These are phyloP conservation scores for Pichiaceae sp. DNA, from an alignment of 1,139 yeast species.

Conservation along the genomic window DNA sequence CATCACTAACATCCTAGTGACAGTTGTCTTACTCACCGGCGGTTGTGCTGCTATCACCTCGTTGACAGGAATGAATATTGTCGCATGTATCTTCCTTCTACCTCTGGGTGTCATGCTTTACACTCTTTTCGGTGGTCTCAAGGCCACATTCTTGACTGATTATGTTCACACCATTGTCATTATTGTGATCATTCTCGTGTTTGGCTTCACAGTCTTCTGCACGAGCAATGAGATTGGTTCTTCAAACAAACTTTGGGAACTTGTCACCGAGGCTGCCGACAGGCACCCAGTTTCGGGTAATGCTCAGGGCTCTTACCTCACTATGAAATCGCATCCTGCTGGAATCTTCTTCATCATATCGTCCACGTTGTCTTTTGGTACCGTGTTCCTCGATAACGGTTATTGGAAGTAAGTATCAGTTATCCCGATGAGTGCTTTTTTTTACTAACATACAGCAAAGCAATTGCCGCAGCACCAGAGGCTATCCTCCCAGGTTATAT, in stretches of 20 bases:
- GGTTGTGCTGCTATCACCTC: slow-evolving; percentile 31
- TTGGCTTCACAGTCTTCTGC: slow-evolving; percentile 20
- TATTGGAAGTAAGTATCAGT: slow-evolving; percentile 90
- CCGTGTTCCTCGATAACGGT: slow-evolving; percentile 71
- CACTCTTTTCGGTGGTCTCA: slow-evolving; percentile 35
- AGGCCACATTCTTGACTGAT: slow-evolving; percentile 32
- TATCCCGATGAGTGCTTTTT: too few relatives aligned
- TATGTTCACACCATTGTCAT: slow-evolving; percentile 22
- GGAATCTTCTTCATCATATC: slow-evolving; percentile 33
- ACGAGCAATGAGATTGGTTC: slow-evolving; percentile 33
- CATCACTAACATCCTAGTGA: slow-evolving; percentile 9
- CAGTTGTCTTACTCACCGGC: slow-evolving; percentile 30
- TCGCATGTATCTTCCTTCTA: slow-evolving; percentile 31
- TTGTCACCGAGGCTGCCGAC: slow-evolving; percentile 26
- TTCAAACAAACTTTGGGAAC: slow-evolving; percentile 35
- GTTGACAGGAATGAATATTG: slow-evolving; percentile 32
- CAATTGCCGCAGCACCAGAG: slow-evolving; percentile 78
- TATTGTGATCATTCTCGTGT: slow-evolving; percentile 8
- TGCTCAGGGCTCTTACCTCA: slow-evolving; percentile 76
- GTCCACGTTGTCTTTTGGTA: slow-evolving; percentile 31
- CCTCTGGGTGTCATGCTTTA: slow-evolving; percentile 37
- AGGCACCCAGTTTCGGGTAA: slow-evolving; percentile 36
- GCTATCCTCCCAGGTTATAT: slow-evolving; percentile 48
- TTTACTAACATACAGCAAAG: slow-evolving; percentile 81
- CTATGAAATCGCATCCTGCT: slow-evolving; percentile 59